Evolutionary conservation across 2,329 filamentous ascomycete genomes (phyloP), one percentile per base, ranked within the genome.

Genomic region (Chalara sp.): DNA sequence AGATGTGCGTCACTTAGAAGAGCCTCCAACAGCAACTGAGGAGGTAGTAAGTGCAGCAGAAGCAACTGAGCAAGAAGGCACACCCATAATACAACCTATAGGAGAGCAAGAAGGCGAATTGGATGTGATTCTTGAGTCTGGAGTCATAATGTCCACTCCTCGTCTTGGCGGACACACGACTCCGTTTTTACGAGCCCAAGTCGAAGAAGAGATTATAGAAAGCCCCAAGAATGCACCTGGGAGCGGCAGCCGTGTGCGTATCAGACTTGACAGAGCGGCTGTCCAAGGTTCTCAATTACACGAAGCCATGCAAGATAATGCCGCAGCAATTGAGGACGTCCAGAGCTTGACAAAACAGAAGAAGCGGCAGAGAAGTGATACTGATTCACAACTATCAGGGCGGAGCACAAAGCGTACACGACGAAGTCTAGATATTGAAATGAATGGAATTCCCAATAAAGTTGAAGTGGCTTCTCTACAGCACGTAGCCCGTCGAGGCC

Each of bases 191-290:
- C 29, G 39, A 30, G 8, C 55, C 44, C 13, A 35, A 5, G 46
- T 12, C 44, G 55, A 60, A 12, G 72, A 76, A 45, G 74, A 77
- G 59, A 69, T 79, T 11, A 68, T 66, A 35, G 78, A 83, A 58
- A 81, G 78, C 50, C 79, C 80, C 0, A 65, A 58, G 6, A 63
- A 76, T 56, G 78, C 77, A 11, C 79, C 79, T 1, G 79, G 79
- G 2, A 81, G 77, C 55, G 79, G 78, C 1, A 72, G 70, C 6
- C 67, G 77, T 46, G 70, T 69, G n/a, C 60, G 80, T 12, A 72
- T 75, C 43, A 65, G 69, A 48, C 64, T 70, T 0, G 49, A 76
- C 0, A 59, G 62, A 57, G 59, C 44, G 10, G 43, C 46, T 31
- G 10, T 46, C 30, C 44, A 52, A 48, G 58, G 53, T 39, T 54